Conservation (phyloP, 176 grass and related monocot species). For the Musa troglodytarum region DNA sequence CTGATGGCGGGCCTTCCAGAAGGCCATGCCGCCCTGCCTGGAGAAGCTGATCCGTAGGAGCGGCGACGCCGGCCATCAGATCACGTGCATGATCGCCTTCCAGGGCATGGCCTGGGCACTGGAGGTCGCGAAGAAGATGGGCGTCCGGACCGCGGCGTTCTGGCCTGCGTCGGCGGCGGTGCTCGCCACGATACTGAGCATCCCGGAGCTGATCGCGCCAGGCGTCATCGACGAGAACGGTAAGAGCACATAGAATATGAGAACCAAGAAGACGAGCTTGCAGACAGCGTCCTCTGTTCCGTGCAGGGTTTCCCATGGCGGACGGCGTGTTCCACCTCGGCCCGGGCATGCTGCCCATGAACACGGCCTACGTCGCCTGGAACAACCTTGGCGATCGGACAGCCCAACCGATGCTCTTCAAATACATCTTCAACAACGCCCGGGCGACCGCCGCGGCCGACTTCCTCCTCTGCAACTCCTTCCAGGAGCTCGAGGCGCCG, state of each 20-base stretch:
- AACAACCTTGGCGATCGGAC: not conserved
- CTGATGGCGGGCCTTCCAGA: not conserved
- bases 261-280: too few species aligned
- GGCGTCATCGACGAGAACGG: conserved; percentile 48
- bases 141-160: conserved; percentile 35
- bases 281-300: not conserved
- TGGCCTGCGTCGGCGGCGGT: conserved; percentile 33
- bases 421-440: not conserved
- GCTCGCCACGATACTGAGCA: conserved; percentile 36
- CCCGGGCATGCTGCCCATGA: conserved; percentile 23
- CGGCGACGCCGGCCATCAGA: conserved; percentile 11
- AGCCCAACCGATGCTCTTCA: not conserved
- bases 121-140: conserved; percentile 20
- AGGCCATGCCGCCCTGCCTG: conserved; percentile 18
- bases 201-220: conserved; percentile 37
- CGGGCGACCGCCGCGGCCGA: not conserved
- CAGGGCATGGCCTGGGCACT: conserved; percentile 49
- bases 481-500: conserved; percentile 32
- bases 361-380: conserved; percentile 24
- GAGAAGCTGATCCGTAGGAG: conserved; percentile 29
- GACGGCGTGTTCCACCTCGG: conserved; percentile 27
- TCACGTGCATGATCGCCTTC: conserved; percentile 47
- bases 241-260: not conserved
- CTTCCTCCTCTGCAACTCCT: conserved; percentile 60
- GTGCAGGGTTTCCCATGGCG: conserved; percentile 17